A percentile compares a stretch with the other conserved stretches of the same genome.
Evolutionary conservation across 371 early-diverging fungal genomes (phyloP).

Genomic region (Mortierella sp.): DNA sequence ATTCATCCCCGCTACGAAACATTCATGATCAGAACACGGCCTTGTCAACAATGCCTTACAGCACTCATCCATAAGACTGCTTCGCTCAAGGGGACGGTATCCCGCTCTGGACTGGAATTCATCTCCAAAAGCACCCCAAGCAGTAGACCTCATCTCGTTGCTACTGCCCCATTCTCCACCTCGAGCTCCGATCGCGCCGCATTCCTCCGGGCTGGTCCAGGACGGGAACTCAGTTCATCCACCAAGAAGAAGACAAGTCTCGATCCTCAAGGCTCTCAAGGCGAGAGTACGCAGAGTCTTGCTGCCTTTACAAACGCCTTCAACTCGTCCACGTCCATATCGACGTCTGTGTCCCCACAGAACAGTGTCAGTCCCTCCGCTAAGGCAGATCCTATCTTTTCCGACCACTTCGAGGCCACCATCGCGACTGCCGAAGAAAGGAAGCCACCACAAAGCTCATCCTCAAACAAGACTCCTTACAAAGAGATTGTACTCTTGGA

Average conservation of each 20-base stretch:
- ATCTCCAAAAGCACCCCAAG: background rate
- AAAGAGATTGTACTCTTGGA: conserved; percentile 75
- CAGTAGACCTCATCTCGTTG: no score
- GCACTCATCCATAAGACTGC: conserved; percentile 3
- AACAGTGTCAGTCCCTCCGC: no score
- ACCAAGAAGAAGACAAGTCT: background rate
- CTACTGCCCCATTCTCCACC: conserved; percentile 9
- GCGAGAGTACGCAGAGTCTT: no score
- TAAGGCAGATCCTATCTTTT: no score
- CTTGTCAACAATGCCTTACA: conserved; percentile 10
- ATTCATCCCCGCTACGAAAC: background rate
- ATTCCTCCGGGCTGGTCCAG: conserved; percentile 36
- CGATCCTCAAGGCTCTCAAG: background rate
- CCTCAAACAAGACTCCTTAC: conserved; percentile 7
- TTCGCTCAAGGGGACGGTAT: background rate
- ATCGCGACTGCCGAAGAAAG: no score
- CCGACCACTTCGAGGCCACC: no score
- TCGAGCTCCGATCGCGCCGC: conserved; percentile 20
- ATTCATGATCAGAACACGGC: background rate
- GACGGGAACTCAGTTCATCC: conserved; percentile 10
- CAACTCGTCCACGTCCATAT: no score
- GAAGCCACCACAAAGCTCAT: background rate
- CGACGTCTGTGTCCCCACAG: no score
- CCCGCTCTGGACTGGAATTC: background rate
- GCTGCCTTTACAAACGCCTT: no score